phyloP scores from a whole-genome alignment of 805 yeast genomes.

The Wickerhamomyces sydowiorum region DNA sequence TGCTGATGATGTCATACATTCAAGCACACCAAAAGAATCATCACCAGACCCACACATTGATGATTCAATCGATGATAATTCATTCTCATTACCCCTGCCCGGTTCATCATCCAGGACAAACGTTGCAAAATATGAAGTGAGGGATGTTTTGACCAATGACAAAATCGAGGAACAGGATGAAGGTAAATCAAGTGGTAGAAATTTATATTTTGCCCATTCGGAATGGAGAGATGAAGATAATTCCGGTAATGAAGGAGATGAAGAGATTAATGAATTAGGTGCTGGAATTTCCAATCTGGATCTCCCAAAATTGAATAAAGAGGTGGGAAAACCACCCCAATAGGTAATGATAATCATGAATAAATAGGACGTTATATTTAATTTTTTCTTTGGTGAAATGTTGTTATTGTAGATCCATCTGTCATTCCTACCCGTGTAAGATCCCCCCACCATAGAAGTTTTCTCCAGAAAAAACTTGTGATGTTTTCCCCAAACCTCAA shows the following conservation, averaged over 20 bases:
- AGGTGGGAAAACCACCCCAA: not conserved
- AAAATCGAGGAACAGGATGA: slow-evolving; percentile 7
- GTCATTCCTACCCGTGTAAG: too few relatives aligned
- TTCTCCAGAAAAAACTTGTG: too few relatives aligned
- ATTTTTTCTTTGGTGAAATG: too few relatives aligned
- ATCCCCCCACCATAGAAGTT: too few relatives aligned
- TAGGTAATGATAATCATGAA: too few relatives aligned
- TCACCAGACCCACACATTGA: not conserved
- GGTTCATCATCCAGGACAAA: slow-evolving; percentile 15
- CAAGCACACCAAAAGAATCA: slow-evolving; percentile 15
- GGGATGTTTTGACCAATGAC: not conserved
- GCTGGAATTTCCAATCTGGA: not conserved
- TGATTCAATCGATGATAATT: slow-evolving; percentile 34
- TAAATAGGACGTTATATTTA: too few relatives aligned
- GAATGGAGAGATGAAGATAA: slow-evolving; percentile 1
- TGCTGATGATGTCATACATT: slow-evolving; percentile 4
- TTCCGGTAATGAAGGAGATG: not conserved
- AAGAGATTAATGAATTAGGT: not conserved
- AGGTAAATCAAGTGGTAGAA: too few relatives aligned
- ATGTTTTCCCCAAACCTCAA: too few relatives aligned
- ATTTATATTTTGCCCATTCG: not conserved
- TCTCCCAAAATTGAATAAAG: not conserved
- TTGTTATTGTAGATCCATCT: too few relatives aligned
- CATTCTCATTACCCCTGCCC: slow-evolving; percentile 45
- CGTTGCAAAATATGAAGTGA: not conserved